A percentile compares a stretch with the other conserved stretches of the same genome.
Conservation (phyloP, 2,329 filamentous ascomycete genomes). For the Cladophialophora immunda region DNA sequence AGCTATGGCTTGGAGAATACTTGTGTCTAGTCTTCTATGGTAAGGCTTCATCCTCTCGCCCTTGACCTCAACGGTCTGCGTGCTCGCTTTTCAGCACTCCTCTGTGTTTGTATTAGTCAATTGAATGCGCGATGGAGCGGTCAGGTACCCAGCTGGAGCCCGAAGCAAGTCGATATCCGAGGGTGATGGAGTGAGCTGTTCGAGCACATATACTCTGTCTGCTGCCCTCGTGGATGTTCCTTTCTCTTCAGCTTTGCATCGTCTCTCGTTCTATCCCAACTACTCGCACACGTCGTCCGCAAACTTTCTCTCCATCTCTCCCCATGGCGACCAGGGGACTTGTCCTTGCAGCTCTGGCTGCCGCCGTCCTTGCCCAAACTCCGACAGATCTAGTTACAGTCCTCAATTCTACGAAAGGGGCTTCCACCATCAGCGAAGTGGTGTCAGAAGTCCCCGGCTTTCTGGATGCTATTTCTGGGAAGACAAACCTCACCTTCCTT, state of each 20-base stretch:
- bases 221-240: background rate
- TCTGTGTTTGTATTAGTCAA: background rate
- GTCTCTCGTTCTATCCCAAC: constrained; percentile 1
- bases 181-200: background rate
- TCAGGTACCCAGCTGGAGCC: background rate
- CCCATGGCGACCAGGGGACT: constrained; percentile 10
- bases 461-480: constrained; percentile 15
- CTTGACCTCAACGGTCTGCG: background rate
- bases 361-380: constrained; percentile 14
- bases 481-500: constrained; percentile 31
- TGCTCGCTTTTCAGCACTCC: background rate
- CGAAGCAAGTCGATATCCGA: background rate
- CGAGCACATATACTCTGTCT: background rate
- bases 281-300: background rate
- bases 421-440: constrained; percentile 8
- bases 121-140: background rate
- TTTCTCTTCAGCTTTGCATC: constrained; percentile 4
- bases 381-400: constrained; percentile 21
- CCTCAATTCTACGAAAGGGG: constrained; percentile 20
- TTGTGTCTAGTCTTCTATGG: background rate
- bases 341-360: constrained; percentile 23
- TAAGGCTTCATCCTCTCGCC: background rate
- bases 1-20: background rate
- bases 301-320: background rate
- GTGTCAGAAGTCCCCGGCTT: constrained; percentile 5